Evolutionary conservation across 2,329 filamentous ascomycete species (phyloP).

Genomic region (Arthroderma sp.): DNA sequence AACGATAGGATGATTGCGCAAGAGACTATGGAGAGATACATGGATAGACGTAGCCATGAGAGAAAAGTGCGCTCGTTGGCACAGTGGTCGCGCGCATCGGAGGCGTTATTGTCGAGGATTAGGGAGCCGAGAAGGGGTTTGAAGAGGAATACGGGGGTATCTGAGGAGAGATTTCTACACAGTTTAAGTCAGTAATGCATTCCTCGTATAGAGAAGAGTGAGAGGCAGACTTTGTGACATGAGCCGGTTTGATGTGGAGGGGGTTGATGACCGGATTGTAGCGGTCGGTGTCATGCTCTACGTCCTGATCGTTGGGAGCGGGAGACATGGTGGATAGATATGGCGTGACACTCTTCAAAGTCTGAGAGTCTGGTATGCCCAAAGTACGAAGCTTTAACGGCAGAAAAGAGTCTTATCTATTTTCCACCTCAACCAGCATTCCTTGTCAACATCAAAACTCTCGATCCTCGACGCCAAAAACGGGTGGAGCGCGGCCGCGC

Average conservation of each 20-base stretch:
- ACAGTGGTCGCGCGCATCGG: constrained; percentile 53
- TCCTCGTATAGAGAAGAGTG: no score
- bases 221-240: constrained; percentile 26
- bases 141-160: constrained; percentile 36
- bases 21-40: constrained; percentile 83
- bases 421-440: no score
- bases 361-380: no score
- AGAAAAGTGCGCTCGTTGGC: constrained; percentile 65
- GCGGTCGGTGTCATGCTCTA: constrained; percentile 12
- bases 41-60: constrained; percentile 74
- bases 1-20: constrained; percentile 89
- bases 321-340: constrained; percentile 19
- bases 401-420: no score
- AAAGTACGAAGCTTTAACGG: no score
- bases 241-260: constrained; percentile 36
- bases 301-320: constrained; percentile 5
- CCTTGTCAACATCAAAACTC: no score
- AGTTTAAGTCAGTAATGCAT: constrained; percentile 1
- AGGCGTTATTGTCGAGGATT: constrained; percentile 53
- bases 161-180: constrained; percentile 19
- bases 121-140: constrained; percentile 45
- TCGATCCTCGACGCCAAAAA: no score
- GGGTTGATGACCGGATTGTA: constrained; percentile 43
- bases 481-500: no score
- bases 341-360: no score